These are phyloP conservation scores for Hylodesmum podocarpum DNA, from an alignment of 306 rosid species.

Conservation along the genomic window DNA sequence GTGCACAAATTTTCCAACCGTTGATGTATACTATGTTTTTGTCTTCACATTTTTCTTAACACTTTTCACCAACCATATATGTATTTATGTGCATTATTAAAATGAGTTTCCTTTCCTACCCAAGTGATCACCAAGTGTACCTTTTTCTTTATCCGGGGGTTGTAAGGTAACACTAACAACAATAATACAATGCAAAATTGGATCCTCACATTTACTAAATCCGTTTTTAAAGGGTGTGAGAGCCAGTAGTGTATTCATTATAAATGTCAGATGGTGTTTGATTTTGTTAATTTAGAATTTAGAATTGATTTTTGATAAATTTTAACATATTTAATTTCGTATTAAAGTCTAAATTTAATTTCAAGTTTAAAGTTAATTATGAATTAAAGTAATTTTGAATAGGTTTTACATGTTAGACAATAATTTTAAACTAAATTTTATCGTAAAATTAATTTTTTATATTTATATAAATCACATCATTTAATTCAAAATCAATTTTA, in stretches of 20 bases:
- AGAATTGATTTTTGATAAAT: too few species aligned
- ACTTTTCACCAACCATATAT: neutral
- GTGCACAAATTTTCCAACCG: neutral
- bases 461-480: too few species aligned
- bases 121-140: slow-evolving; percentile 3
- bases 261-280: too few species aligned
- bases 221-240: neutral
- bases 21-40: neutral
- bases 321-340: too few species aligned
- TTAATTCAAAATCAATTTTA: too few species aligned
- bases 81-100: neutral
- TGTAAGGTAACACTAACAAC: neutral
- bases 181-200: neutral
- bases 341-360: too few species aligned
- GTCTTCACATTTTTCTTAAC: neutral
- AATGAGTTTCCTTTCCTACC: neutral
- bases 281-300: too few species aligned
- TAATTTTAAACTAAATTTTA: too few species aligned
- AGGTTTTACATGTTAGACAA: too few species aligned
- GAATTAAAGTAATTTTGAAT: too few species aligned
- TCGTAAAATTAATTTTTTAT: too few species aligned
- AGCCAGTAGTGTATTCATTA: neutral
- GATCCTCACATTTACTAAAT: neutral
- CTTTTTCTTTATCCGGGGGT: neutral
- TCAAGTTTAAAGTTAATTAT: too few species aligned